These are phyloP conservation scores for Botrytis galanthina DNA, from an alignment of 2,329 filamentous ascomycete species.

Conservation along the genomic window DNA sequence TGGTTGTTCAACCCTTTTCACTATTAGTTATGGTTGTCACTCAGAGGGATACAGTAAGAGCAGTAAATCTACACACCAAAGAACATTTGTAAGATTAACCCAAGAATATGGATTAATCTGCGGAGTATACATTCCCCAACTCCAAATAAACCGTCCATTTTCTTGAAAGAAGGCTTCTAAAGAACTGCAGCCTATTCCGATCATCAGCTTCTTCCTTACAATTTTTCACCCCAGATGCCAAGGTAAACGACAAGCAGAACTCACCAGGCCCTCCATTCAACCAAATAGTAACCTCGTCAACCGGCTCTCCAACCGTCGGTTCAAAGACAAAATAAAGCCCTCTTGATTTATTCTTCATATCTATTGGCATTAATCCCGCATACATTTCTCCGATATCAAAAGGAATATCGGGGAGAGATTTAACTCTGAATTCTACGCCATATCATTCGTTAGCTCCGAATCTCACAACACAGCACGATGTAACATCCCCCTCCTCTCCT, in stretches of 20 bases:
- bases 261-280: conserved; percentile 39
- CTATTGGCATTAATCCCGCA: conserved; percentile 49
- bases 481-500: no score
- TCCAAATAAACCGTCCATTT: conserved; percentile 40
- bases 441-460: neutral
- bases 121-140: conserved; percentile 31
- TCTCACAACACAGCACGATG: no score
- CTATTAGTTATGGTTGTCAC: conserved; percentile 41
- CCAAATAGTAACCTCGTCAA: conserved; percentile 48
- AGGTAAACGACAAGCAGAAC: neutral
- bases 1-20: conserved; percentile 48
- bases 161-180: conserved; percentile 40
- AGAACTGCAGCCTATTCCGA: conserved; percentile 42
- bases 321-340: conserved; percentile 54
- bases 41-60: neutral
- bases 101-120: conserved; percentile 36
- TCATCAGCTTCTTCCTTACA: neutral
- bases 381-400: conserved; percentile 26
- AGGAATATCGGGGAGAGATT: neutral
- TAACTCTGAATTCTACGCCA: neutral
- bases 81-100: conserved; percentile 44
- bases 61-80: conserved; percentile 35
- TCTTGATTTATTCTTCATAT: conserved; percentile 42
- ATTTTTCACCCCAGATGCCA: neutral
- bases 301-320: conserved; percentile 46